Base-by-base conservation (phyloP, 495 filamentous ascomycete species). In the Tuber umbilicatum region DNA sequence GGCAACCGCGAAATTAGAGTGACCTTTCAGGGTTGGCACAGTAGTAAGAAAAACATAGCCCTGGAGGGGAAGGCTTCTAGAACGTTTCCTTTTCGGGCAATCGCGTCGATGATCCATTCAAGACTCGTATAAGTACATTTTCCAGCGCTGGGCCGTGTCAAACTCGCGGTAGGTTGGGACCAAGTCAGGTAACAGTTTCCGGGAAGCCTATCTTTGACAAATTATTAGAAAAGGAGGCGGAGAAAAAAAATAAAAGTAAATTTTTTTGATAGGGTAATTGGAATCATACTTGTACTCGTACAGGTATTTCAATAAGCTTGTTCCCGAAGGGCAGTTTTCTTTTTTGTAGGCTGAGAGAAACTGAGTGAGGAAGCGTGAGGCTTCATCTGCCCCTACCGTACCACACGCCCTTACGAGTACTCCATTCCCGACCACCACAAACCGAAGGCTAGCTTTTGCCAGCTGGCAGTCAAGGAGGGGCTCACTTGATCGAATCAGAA, bases 401-500 rank as follows among this genome's bases (percentile, higher is more conserved):
- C 43, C 43, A 45, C n/a, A 40, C 7, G 31, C 27, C 76, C 77
- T 78, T 74, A 75, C 75, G n/a, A n/a, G n/a, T 78, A 72, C 69
- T 69, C 47, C 69, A 73, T 73, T 73, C 76, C 76, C 76, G 74
- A 47, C 72, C 68, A 78, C 68, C 68, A 55, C 75, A 78, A 78
- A 78, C 74, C 72, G 72, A 74, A 70, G 73, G 77, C 55, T 27
- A 64, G 55, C 77, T 78, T 80, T 76, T 80, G 76, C 78, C 76
- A 80, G 78, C 78, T 80, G 76, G 76, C 78, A 79, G 77, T 80
- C 77, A 78, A 73, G 77, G 78, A 76, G 74, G 74, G 76, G 78
- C 73, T 73, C 77, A 80, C 77, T 80, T 80, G 78, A 80, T 80
- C 78, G 74, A 76, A 80, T 74, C 77, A 79, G 74, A 77, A 72